A percentile compares a stretch with the other conserved stretches of the same genome.
phyloP scores from a whole-genome alignment of 2,329 filamentous ascomycete genomes.

The Paecilomyces niveus region DNA sequence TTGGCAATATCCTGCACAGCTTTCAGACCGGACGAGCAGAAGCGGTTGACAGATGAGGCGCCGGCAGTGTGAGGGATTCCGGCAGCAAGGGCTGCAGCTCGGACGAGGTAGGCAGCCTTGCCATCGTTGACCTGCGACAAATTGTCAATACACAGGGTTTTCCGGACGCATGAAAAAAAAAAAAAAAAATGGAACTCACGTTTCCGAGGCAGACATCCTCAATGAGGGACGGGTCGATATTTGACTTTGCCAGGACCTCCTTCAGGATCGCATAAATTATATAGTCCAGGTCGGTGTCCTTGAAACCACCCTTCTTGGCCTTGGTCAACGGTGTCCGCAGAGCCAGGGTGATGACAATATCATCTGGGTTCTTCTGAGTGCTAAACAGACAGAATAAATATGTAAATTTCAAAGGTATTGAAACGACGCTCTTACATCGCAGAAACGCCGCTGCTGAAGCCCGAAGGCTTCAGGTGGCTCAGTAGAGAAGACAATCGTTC shows the following conservation, averaged over 20 bases:
- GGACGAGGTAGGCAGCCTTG: slow-evolving; percentile 85
- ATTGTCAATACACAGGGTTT: slow-evolving; percentile 13
- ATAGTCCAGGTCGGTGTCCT: slow-evolving; percentile 86
- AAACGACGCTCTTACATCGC: slow-evolving; percentile 60
- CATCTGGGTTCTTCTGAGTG: slow-evolving; percentile 86
- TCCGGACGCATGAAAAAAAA: slow-evolving; percentile 5
- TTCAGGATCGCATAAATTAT: slow-evolving; percentile 77
- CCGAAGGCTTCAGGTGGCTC: slow-evolving; percentile 64
- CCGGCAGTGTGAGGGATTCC: slow-evolving; percentile 87
- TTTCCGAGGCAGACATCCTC: slow-evolving; percentile 93
- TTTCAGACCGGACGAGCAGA: slow-evolving; percentile 95
- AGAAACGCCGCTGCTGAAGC: slow-evolving; percentile 62
- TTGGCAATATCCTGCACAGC: slow-evolving; percentile 92
- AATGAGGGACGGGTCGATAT: slow-evolving; percentile 70
- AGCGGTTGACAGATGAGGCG: slow-evolving; percentile 80
- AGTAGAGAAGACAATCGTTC: slow-evolving; percentile 84
- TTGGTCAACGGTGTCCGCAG: slow-evolving; percentile 85
- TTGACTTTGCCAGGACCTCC: slow-evolving; percentile 63
- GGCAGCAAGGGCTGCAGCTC: slow-evolving; percentile 80
- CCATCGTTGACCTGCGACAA: slow-evolving; percentile 61
- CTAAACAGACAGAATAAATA: slow-evolving; percentile 40
- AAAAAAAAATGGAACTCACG: slow-evolving; percentile 50
- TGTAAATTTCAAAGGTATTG: not conserved
- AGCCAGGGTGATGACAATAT: slow-evolving; percentile 92
- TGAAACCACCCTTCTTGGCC: slow-evolving; percentile 85